These are phyloP conservation scores for Pilobolus umbonatus DNA, from an alignment of 192 early-diverging fungal species.

Conservation along the genomic window DNA sequence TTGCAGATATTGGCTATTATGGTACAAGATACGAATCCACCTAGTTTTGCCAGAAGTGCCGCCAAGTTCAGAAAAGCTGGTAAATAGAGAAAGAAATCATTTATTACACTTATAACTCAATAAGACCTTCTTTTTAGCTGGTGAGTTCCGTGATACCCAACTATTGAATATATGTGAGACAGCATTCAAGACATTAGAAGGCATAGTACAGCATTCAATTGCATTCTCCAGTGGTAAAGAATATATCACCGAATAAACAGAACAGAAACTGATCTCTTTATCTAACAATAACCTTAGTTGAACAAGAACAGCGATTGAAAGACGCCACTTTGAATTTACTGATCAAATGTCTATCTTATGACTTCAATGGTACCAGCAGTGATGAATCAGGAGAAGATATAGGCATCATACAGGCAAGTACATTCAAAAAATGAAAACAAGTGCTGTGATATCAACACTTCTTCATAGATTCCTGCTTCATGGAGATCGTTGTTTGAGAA, in stretches of 20 bases:
- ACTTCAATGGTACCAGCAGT: constrained; percentile 74
- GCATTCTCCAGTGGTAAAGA: constrained; percentile 37
- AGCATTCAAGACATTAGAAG: constrained; percentile 36
- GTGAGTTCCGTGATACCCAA: constrained; percentile 43
- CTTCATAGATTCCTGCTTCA: constrained; percentile 63
- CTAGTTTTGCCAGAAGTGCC: constrained; percentile 54
- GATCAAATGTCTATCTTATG: constrained; percentile 68
- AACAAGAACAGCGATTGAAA: constrained; percentile 33
- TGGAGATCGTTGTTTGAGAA: constrained; percentile 78
- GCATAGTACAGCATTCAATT: constrained; percentile 33
- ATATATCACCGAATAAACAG: neutral
- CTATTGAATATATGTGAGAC: constrained; percentile 28
- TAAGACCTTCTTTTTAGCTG: constrained; percentile 24
- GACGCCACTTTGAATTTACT: constrained; percentile 57
- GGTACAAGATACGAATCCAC: constrained; percentile 72
- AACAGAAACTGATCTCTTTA: neutral
- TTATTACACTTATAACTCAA: neutral
- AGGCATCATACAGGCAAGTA: constrained; percentile 55
- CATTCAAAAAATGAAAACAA: neutral
- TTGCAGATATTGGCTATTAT: constrained; percentile 62
- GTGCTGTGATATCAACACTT: neutral
- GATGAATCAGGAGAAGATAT: constrained; percentile 79
- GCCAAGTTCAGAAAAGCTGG: constrained; percentile 68
- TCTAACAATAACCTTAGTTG: constrained; percentile 20
- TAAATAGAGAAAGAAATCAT: constrained; percentile 18